A percentile compares a stretch with the other conserved stretches of the same genome.
Evolutionary conservation across 192 early-diverging fungal genomes (phyloP).

Genomic region (Rhizophagus sp.): DNA sequence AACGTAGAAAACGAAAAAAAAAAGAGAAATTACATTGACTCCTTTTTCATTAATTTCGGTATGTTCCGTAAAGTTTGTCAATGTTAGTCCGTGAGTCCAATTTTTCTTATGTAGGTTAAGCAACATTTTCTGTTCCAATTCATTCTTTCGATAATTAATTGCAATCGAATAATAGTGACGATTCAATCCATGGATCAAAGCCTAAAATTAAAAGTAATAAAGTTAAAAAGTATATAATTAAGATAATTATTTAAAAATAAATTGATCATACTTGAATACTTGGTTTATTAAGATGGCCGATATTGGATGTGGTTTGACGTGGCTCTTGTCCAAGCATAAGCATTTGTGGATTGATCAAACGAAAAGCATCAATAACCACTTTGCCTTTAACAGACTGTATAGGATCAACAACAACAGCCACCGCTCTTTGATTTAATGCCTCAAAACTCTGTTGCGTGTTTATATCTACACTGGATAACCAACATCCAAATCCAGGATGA

Average conservation of each 20-base stretch:
- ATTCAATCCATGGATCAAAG: slow-evolving; percentile 97
- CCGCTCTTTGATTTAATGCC: slow-evolving; percentile 87
- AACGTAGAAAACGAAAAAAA: not conserved
- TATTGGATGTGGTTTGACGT: slow-evolving; percentile 97
- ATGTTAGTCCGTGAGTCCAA: slow-evolving; percentile 93
- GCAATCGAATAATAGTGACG: slow-evolving; percentile 99
- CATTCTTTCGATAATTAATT: slow-evolving; percentile 99
- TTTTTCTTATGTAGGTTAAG: slow-evolving; percentile 99
- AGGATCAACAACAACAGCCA: slow-evolving; percentile 98
- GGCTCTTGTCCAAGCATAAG: slow-evolving; percentile 89
- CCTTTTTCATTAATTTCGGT: slow-evolving; percentile 79
- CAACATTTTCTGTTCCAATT: slow-evolving; percentile 99
- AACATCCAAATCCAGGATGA: slow-evolving; percentile 99
- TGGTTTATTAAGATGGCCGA: slow-evolving; percentile 97
- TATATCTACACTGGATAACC: slow-evolving; percentile 98
- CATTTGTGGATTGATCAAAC: slow-evolving; percentile 89
- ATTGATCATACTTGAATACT: slow-evolving; percentile 74
- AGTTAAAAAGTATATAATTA: not conserved
- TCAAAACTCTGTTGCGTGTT: slow-evolving; percentile 99
- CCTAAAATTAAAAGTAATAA: slow-evolving; percentile 41
- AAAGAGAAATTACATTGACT: slow-evolving; percentile 67
- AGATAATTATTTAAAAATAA: not conserved
- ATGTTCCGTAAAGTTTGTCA: slow-evolving; percentile 83
- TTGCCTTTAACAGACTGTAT: slow-evolving; percentile 99
- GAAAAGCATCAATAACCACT: slow-evolving; percentile 99